Evolutionary conservation across 2,329 filamentous ascomycete species (phyloP), one percentile per base, ranked within the genome.

Genomic region (Bimuria novae-zelandiae): DNA sequence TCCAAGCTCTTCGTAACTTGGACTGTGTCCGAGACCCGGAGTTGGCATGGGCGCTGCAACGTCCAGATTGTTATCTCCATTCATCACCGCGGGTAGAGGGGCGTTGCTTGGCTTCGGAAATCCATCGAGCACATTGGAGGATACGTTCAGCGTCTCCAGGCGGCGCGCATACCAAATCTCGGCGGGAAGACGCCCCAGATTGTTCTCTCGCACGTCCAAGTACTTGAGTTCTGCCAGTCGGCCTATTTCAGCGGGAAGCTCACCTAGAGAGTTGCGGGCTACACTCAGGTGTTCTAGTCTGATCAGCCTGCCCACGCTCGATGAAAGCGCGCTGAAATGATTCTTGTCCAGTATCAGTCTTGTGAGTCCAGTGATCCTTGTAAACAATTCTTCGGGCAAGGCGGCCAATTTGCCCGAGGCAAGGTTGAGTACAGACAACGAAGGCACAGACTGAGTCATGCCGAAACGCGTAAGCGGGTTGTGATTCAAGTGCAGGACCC

Each of bases 151-250:
- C 0, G 89, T 93, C 73, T 97, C 92, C 49, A 99, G 76, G 69
- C 89, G 92, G 63, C 88, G 88, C 46, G 93, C 93, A 80, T 90
- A 93, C 94, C 94, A 99, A n/a, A 99, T 82, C 69, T 99, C 94
- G 68, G 90, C 85, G 1, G 94, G 94, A 27, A 99, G 79, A 66
- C 88, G 89, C 60, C 88, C 89, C 52, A 99, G 83, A 68, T 97
- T 99, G 77, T 97, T 99, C 68, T 94, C 91, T 58, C 93, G 85
- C 16, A 97, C 83, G 69, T 99, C 93, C 35, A 99, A 80, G 57
- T 92, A 88, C 48, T 86, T 88, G 56, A 99, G 80, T 71, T 97
- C 93, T 0, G 82, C 84, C 21, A 99, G 81, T 59, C 90, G 92
- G 4, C 94, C 94, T 60, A 99, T 91, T 62, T 96, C 92, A 0